Evolutionary conservation across 352 stramenopile species (phyloP), one percentile per base, ranked within the genome.

Genomic region (Globisporangium uncinulatum): DNA sequence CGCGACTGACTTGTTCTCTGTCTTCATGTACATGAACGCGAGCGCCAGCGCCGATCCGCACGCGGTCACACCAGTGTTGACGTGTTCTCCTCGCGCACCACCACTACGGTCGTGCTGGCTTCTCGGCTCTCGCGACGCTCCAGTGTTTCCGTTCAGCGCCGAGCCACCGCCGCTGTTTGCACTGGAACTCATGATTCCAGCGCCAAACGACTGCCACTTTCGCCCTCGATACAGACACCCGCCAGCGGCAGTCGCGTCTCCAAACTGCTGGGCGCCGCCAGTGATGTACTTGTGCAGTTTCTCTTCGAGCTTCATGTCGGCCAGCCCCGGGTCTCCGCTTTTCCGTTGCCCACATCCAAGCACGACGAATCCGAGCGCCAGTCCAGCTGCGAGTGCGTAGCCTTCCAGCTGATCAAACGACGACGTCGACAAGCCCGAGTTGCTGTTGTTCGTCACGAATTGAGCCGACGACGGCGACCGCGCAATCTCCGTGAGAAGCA

Each of bases 21-120:
- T 98, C 63, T 96, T 89, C 58, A 99, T 89, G 67, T 98, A 98
- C 78, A 99, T 98, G 42, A 99, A 89, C 14, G 87, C 95, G 20
- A 99, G 72, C 9, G 96, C 96, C 49, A 99, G 60, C 6, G 90
- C 97, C 45, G 79, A 89, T 49, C 88, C 95, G 21, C 92, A 89
- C 17, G 95, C 90, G 36, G 97, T 99, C 3, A 99, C 85, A 42
- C 97, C 90, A 32, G 87, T 94, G 57, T 99, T 99, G 11, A 99
- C 87, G 43, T 94, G 88, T 43, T 98, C 91, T 5, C 83, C 63
- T 54, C 73, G 43, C 11, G 19, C 52, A 41, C 66, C 63, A 45
- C 67, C 52, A 41, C 66, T 62, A 42, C 67, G 69, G 44, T 81
- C 62, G 39, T 56, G 65, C 8, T 44, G 48, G 21, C 20, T 57